A percentile compares a stretch with the other conserved stretches of the same genome.
These are phyloP conservation scores for Cytauxzoon felis DNA, from an alignment of 169 alveolate genomes.

Conservation along the genomic window DNA sequence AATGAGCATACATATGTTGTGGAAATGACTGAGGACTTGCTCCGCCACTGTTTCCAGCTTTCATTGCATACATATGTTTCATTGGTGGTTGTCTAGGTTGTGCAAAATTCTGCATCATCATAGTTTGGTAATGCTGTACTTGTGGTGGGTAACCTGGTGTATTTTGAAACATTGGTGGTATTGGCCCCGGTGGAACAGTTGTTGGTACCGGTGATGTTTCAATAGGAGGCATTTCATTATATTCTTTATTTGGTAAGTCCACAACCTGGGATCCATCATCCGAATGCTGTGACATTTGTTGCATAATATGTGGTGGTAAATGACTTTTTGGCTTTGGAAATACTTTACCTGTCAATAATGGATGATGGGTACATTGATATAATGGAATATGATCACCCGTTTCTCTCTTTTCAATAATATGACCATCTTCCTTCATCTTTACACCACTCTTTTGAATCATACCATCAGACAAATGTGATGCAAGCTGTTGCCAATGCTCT, in stretches of 20 bases:
- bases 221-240: too few species aligned
- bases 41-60: slow-evolving; percentile 22
- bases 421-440: slow-evolving; percentile 22
- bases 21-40: slow-evolving; percentile 55
- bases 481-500: slow-evolving; percentile 51
- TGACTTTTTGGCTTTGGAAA: slow-evolving; percentile 8
- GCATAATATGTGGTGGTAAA: neutral
- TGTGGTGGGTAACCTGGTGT: neutral
- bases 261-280: neutral
- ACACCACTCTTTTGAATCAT: neutral
- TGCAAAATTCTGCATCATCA: slow-evolving; percentile 45
- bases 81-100: slow-evolving; percentile 11
- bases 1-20: slow-evolving; percentile 41
- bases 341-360: slow-evolving; percentile 7
- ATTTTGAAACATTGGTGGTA: neutral
- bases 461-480: slow-evolving; percentile 24
- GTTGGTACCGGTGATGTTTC: too few species aligned
- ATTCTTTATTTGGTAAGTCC: neutral
- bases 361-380: slow-evolving; percentile 29
- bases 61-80: slow-evolving; percentile 54
- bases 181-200: slow-evolving; percentile 6
- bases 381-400: neutral
- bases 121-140: slow-evolving; percentile 14
- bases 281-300: slow-evolving; percentile 1
- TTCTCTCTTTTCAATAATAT: neutral